These are phyloP conservation scores for Sclerotinia trifoliorum DNA, from an alignment of 2,329 filamentous ascomycete genomes.

Conservation along the genomic window DNA sequence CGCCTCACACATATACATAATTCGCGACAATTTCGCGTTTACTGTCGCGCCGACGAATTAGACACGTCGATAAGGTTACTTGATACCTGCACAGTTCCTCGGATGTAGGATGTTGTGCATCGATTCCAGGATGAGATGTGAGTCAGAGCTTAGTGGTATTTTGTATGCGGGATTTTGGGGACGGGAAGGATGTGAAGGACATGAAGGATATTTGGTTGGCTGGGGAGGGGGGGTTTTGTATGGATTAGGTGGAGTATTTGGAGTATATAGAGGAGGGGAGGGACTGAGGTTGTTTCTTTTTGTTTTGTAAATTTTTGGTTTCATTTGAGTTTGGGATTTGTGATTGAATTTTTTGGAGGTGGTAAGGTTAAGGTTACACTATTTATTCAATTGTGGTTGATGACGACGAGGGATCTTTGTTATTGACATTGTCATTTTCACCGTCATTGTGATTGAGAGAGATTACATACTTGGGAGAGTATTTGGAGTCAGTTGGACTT, in stretches of 20 bases:
- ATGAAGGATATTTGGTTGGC: background rate
- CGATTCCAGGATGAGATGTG: background rate
- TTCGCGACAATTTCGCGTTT: conserved; percentile 18
- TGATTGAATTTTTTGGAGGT: background rate
- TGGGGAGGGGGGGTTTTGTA: background rate
- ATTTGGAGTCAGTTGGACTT: background rate
- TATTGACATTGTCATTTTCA: background rate
- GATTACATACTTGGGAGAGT: background rate
- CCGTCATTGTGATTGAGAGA: background rate
- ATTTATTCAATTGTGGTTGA: background rate
- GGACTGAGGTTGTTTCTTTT: conserved; percentile 13
- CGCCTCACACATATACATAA: no score
- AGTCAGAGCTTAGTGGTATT: conserved; percentile 16
- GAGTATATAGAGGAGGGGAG: background rate
- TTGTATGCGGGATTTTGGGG: background rate
- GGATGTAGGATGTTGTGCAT: background rate
- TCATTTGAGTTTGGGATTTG: background rate
- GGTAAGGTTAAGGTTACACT: background rate
- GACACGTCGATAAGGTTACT: no score
- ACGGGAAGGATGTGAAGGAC: background rate
- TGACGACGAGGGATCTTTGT: background rate
- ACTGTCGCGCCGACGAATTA: background rate
- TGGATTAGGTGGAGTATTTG: background rate
- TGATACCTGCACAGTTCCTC: no score
- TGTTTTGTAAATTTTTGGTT: conserved; percentile 7